Base-by-base conservation (phyloP, 257 asterid genomes). In the Salvia miltiorrhiza region DNA sequence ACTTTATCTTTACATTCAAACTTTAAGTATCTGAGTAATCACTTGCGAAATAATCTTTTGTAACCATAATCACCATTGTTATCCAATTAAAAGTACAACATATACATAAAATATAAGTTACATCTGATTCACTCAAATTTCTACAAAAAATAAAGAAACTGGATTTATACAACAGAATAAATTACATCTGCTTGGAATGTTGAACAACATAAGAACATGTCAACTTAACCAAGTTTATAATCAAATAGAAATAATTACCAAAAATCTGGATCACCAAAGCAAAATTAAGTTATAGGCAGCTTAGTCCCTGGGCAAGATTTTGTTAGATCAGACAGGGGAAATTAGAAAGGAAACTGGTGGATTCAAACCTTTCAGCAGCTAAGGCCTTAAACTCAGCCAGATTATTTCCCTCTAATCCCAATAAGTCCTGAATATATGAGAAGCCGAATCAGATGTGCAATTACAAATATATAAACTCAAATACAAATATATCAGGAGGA, bases 401-500 rank as follows among this genome's bases (percentile, higher is more conserved):
- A 32, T 83, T 89, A 63, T 84, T 87, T 58, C 82, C 99, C 69
- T 89, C 97, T 76, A 93, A 67, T 68, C 90, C 97, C 84, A 93
- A 84, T 54, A 93, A 86, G 35, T 90, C 99, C 98, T 93, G 82
- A 49, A 67, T 57, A 73, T 44, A 58, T 24, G 75, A 72, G 70
- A 73, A 72, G 77, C 39, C 62, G 73, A 69, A 40, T 78, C 55
- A 60, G 48, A 74, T 61, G 52, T 54, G 7, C 48, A 76, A 53
- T 30, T 3, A 60, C 11, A 53, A 35, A 16, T 21, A 26, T 44
- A 39, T 12, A 63, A 12, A 37, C 0, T 1, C 7, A 7, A 21
- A 60, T 19, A 45, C 13, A n/a, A 48, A 40, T 14, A 71, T 33
- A 37, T 23, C 35, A 3, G 8, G 20, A 69, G 54, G 44, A n/a